phyloP scores from a whole-genome alignment of 2,329 filamentous ascomycete species.

The Ophiocordyceps camponoti-saundersi region DNA sequence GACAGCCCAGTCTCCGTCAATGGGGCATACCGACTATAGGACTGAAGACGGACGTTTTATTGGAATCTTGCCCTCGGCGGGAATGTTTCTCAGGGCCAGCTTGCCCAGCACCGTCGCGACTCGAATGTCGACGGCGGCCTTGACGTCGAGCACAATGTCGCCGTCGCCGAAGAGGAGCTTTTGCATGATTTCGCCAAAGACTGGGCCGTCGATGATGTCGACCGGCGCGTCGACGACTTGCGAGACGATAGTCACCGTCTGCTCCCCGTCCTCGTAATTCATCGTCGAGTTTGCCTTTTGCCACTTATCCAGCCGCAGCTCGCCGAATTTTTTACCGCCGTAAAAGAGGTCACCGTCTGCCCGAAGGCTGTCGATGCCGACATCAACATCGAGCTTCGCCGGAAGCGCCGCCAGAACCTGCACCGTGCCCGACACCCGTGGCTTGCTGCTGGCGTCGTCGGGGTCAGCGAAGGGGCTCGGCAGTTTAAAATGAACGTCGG shows the following conservation, averaged over 20 bases:
- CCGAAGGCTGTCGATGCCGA: constrained; percentile 61
- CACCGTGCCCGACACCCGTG: constrained; percentile 69
- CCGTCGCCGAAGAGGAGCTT: constrained; percentile 59
- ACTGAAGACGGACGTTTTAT: constrained; percentile 71
- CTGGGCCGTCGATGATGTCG: constrained; percentile 60
- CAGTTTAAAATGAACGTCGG: constrained; percentile 70
- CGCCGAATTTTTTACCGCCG: constrained; percentile 58
- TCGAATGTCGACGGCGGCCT: constrained; percentile 68
- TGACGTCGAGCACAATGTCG: constrained; percentile 53
- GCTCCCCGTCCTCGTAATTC: constrained; percentile 35
- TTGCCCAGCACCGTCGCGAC: constrained; percentile 68
- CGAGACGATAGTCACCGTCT: constrained; percentile 57
- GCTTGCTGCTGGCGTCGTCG: constrained; percentile 52
- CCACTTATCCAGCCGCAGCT: constrained; percentile 67
- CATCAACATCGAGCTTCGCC: constrained; percentile 68
- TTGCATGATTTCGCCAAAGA: constrained; percentile 70
- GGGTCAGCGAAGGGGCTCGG: constrained; percentile 69
- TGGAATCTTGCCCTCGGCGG: constrained; percentile 70
- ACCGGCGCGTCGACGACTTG: constrained; percentile 64
- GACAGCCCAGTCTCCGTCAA: background rate
- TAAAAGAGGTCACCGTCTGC: constrained; percentile 73
- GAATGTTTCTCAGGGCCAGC: constrained; percentile 68
- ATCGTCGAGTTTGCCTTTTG: constrained; percentile 69
- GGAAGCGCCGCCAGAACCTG: constrained; percentile 65
- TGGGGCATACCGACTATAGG: constrained; percentile 12